phyloP scores from a whole-genome alignment of 1,284 basidiomycete species.

The Clitocybe nebularis region DNA sequence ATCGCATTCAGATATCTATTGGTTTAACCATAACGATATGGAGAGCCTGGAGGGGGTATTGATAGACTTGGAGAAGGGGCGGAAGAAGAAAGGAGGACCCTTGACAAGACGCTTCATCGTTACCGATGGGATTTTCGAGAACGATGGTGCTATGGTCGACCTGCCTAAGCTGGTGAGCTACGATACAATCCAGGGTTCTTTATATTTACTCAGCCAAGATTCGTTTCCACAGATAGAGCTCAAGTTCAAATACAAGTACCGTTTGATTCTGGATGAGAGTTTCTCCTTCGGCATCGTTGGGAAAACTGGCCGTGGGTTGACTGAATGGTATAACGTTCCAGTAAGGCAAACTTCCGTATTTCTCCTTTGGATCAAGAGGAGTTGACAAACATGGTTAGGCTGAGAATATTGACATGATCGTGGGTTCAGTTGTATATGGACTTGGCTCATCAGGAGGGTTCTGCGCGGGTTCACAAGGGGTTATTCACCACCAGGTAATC shows the following conservation, averaged over 20 bases:
- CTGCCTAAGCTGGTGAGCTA: conserved; percentile 81
- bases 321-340: conserved; percentile 90
- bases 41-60: conserved; percentile 88
- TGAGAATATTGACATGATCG: conserved; percentile 73
- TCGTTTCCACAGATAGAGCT: conserved; percentile 70
- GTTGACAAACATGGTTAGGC: no score
- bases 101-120: conserved; percentile 94
- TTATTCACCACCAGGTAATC: conserved; percentile 83
- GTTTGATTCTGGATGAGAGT: conserved; percentile 92
- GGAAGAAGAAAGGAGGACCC: conserved; percentile 77
- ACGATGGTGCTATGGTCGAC: conserved; percentile 89
- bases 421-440: conserved; percentile 86
- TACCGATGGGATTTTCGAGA: conserved; percentile 96
- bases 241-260: conserved; percentile 94
- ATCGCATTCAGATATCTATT: conserved; percentile 87
- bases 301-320: conserved; percentile 89
- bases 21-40: conserved; percentile 97
- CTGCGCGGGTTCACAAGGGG: conserved; percentile 85
- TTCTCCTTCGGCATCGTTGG: conserved; percentile 93
- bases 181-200: no score
- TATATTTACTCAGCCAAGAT: not conserved
- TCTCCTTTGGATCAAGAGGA: not conserved
- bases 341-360: conserved; percentile 39
- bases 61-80: conserved; percentile 80
- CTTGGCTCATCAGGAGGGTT: conserved; percentile 90